Percentiles rank a stretch among this genome's conserved stretches.
These are phyloP conservation scores for Lentinula boryana DNA, from an alignment of 768 basidiomycete species.

Conservation along the genomic window DNA sequence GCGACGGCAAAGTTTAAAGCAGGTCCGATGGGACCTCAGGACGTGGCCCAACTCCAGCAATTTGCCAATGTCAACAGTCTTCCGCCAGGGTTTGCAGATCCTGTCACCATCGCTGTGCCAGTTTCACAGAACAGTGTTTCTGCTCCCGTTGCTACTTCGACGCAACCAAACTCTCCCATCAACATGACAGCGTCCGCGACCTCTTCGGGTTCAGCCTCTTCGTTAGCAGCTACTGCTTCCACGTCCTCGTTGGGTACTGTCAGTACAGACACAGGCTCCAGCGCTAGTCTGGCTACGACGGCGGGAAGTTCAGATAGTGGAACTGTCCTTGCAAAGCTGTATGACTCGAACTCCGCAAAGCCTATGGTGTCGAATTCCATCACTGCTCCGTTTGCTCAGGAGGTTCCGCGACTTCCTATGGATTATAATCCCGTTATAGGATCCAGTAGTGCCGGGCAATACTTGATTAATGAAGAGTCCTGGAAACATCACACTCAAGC, in stretches of 20 bases:
- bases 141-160: conserved; percentile 53
- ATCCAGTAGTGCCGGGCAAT: conserved; percentile 35
- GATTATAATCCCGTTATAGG: conserved; percentile 18
- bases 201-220: conserved; percentile 27
- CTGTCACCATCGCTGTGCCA: conserved; percentile 45
- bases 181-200: conserved; percentile 15
- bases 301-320: conserved; percentile 33
- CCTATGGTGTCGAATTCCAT: conserved; percentile 17
- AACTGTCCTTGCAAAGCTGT: conserved; percentile 39
- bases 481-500: conserved; percentile 85
- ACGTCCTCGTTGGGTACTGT: conserved; percentile 43
- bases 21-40: conserved; percentile 32
- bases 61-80: conserved; percentile 4
- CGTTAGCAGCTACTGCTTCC: conserved; percentile 15
- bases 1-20: conserved; percentile 86
- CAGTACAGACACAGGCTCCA: conserved; percentile 42
- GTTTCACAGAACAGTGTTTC: conserved; percentile 58
- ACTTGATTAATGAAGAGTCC: conserved; percentile 64
- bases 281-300: conserved; percentile 44
- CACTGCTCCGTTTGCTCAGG: not conserved
- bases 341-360: conserved; percentile 31
- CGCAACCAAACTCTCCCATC: conserved; percentile 25
- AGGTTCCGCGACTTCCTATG: conserved; percentile 1
- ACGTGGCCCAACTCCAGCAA: conserved; percentile 39
- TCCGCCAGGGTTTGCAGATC: conserved; percentile 10